Percentiles rank a stretch among this genome's conserved stretches.
phyloP scores from a whole-genome alignment of 495 filamentous ascomycete genomes.

The Xylaria sp. region DNA sequence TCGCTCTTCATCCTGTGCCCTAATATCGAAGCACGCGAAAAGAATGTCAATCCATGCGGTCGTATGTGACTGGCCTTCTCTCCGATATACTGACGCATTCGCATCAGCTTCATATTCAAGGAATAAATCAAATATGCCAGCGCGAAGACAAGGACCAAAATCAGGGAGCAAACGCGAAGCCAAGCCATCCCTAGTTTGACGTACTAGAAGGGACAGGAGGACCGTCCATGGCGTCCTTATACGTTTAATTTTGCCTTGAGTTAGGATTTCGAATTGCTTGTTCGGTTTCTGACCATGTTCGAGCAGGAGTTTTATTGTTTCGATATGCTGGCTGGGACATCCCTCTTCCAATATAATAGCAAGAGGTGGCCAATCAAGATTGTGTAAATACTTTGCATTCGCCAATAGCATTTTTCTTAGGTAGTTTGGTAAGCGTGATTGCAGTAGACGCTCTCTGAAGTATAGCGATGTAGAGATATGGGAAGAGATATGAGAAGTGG shows the following conservation, averaged over 20 bases:
- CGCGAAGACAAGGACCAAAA: conserved; percentile 18
- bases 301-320: conserved; percentile 18
- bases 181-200: conserved; percentile 17
- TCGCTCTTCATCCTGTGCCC: conserved; percentile 2
- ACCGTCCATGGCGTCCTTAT: conserved; percentile 13
- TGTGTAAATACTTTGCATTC: not conserved
- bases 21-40: conserved; percentile 17
- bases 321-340: conserved; percentile 14
- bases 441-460: conserved; percentile 17
- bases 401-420: not conserved
- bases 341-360: conserved; percentile 18
- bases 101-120: not conserved
- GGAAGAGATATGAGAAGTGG: not conserved
- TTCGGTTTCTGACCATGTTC: conserved; percentile 9
- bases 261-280: not conserved
- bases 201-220: conserved; percentile 7
- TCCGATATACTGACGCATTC: conserved; percentile 16
- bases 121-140: conserved; percentile 9
- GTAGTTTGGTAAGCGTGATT: conserved; percentile 20
- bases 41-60: conserved; percentile 21
- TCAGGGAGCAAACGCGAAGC: conserved; percentile 12
- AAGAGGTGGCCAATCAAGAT: conserved; percentile 13
- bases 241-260: not conserved
- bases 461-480: conserved; percentile 10
- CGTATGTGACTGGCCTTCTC: conserved; percentile 8